Conservation (phyloP, 1,284 basidiomycete species). For the Pascua guehoae region DNA sequence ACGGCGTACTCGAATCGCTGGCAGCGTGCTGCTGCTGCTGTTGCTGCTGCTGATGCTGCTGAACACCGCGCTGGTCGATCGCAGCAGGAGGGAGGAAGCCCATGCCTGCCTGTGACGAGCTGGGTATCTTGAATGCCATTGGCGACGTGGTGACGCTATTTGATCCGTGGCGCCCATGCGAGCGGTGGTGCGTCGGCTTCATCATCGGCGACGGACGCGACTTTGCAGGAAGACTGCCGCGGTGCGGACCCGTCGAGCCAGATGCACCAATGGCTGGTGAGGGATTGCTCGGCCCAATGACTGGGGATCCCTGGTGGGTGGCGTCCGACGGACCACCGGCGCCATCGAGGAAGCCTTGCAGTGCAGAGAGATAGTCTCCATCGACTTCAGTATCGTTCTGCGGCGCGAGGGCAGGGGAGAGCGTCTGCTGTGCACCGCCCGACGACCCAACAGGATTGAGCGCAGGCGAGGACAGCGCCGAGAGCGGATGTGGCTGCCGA, state of each 20-base stretch:
- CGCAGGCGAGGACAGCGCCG: slow-evolving; percentile 39
- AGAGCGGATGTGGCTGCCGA: slow-evolving; percentile 35
- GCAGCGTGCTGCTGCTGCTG: slow-evolving; percentile 12
- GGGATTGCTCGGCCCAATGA: slow-evolving; percentile 8
- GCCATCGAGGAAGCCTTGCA: slow-evolving; percentile 34
- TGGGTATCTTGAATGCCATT: slow-evolving; percentile 20
- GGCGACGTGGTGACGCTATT: slow-evolving; percentile 30
- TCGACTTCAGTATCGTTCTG: slow-evolving; percentile 35
- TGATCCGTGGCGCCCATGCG: slow-evolving; percentile 18
- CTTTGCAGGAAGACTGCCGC: slow-evolving; percentile 34
- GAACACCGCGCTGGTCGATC: slow-evolving; percentile 34
- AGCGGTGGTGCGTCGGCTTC: slow-evolving; percentile 43
- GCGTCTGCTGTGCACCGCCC: slow-evolving; percentile 44
- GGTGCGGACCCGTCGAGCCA: slow-evolving; percentile 37
- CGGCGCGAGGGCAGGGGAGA: slow-evolving; percentile 43
- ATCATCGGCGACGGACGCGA: slow-evolving; percentile 48
- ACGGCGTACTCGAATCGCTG: slow-evolving; percentile 57
- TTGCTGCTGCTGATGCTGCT: slow-evolving; percentile 17
- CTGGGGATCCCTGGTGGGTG: slow-evolving; percentile 12
- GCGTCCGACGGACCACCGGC: background rate
- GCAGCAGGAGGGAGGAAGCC: slow-evolving; percentile 39
- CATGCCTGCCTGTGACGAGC: slow-evolving; percentile 12
- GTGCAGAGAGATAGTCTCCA: slow-evolving; percentile 38
- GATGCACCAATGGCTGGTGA: background rate
- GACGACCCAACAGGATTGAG: slow-evolving; percentile 43